Percentiles rank a stretch among this genome's conserved stretches.
phyloP scores from a whole-genome alignment of 2,329 filamentous ascomycete species.

The Aspergillus spinulosporus region DNA sequence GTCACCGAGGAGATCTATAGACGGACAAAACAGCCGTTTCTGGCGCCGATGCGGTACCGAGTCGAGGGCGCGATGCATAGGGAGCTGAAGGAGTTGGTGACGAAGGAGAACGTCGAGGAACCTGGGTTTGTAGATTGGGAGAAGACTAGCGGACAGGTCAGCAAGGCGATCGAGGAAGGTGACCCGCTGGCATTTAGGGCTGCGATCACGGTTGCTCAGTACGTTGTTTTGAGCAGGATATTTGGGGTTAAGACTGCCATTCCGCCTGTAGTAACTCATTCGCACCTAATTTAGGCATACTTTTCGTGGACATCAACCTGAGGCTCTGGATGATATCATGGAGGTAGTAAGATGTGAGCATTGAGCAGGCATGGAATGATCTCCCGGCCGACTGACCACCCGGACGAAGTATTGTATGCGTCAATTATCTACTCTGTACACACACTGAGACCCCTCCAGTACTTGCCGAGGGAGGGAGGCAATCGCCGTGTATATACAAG shows the following conservation, averaged over 20 bases:
- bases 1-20: constrained; percentile 55
- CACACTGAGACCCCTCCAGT: too few relatives aligned
- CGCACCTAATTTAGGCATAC: background rate
- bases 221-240: constrained; percentile 45
- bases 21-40: constrained; percentile 51
- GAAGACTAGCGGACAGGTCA: constrained; percentile 24
- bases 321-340: too few relatives aligned
- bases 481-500: too few relatives aligned
- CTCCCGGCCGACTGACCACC: too few relatives aligned
- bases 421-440: too few relatives aligned
- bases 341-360: too few relatives aligned
- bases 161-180: constrained; percentile 27
- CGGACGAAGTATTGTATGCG: too few relatives aligned
- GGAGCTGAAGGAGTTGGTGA: constrained; percentile 31
- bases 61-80: constrained; percentile 47
- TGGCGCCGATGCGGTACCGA: constrained; percentile 48
- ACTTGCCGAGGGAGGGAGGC: too few relatives aligned
- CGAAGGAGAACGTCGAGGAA: constrained; percentile 37
- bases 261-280: background rate
- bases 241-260: constrained; percentile 41
- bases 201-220: constrained; percentile 43
- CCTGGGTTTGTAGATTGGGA: constrained; percentile 47
- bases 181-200: constrained; percentile 24
- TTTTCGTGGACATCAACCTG: too few relatives aligned
- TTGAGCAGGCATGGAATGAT: too few relatives aligned